Percentiles rank a stretch among this genome's conserved stretches.
phyloP scores from a whole-genome alignment of 1,139 yeast species.

The Candida sp. region DNA sequence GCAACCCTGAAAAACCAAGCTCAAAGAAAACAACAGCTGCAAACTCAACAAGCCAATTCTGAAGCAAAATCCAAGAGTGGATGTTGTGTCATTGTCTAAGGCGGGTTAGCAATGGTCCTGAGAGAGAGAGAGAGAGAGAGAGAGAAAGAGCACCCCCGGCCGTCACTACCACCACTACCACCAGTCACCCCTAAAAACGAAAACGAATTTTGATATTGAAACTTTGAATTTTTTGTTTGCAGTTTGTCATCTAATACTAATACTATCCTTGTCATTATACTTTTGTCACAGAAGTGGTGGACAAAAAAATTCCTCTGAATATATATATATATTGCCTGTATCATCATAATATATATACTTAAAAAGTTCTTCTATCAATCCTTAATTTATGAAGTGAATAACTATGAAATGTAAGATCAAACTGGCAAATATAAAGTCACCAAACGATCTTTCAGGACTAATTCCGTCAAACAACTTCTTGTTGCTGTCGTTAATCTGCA shows the following conservation, averaged over 20 bases:
- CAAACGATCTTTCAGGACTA: slow-evolving; percentile 83
- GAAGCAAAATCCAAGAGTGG: slow-evolving; percentile 33
- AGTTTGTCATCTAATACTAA: no score
- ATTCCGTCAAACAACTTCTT: slow-evolving; percentile 51
- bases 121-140: no score
- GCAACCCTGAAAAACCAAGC: slow-evolving; percentile 7
- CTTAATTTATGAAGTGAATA: slow-evolving; percentile 84
- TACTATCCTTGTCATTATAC: no score
- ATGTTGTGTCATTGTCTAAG: slow-evolving; percentile 49
- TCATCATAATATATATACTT: not conserved
- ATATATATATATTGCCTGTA: not conserved
- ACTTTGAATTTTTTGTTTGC: no score
- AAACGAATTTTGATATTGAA: not conserved
- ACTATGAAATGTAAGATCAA: slow-evolving; percentile 88
- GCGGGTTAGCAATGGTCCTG: not conserved
- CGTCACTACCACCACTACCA: no score
- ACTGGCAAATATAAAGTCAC: slow-evolving; percentile 89
- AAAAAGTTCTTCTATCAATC: not conserved
- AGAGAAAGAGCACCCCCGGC: no score
- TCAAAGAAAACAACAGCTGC: slow-evolving; percentile 14
- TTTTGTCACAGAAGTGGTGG: no score
- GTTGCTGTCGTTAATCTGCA: slow-evolving; percentile 52
- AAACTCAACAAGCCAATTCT: slow-evolving; percentile 15
- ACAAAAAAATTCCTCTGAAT: not conserved
- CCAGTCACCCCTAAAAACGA: not conserved